phyloP scores from a whole-genome alignment of 306 rosid species.

The Lathyrus sativus region DNA sequence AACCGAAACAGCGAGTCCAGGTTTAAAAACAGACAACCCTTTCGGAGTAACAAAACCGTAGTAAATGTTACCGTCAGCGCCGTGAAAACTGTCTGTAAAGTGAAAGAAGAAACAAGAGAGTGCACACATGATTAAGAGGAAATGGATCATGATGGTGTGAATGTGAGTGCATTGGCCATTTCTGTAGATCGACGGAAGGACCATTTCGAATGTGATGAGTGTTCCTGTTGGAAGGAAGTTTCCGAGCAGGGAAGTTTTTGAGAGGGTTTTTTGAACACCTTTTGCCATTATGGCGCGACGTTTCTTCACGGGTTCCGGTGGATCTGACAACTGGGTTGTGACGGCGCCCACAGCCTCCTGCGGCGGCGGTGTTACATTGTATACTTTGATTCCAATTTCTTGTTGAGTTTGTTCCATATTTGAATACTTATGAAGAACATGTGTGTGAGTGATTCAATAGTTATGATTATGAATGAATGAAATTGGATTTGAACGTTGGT shows the following conservation, averaged over 20 bases:
- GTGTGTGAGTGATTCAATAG: background rate
- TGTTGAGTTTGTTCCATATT: conserved; percentile 37
- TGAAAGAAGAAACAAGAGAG: conserved; percentile 84
- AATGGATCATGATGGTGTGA: conserved; percentile 50
- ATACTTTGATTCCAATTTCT: conserved; percentile 61
- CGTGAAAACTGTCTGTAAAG: conserved; percentile 68
- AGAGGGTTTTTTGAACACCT: conserved; percentile 75
- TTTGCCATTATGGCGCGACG: conserved; percentile 67
- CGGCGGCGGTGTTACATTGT: conserved; percentile 43
- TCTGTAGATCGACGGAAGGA: conserved; percentile 65
- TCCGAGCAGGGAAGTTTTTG: conserved; percentile 64
- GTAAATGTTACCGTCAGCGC: conserved; percentile 58
- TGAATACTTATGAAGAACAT: background rate
- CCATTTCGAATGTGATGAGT: conserved; percentile 77
- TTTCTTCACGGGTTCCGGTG: conserved; percentile 31
- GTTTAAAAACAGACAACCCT: conserved; percentile 69
- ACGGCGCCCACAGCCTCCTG: background rate
- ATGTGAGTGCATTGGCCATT: conserved; percentile 57
- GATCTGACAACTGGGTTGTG: background rate
- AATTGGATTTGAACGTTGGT: background rate
- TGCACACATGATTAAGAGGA: conserved; percentile 50
- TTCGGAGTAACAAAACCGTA: conserved; percentile 62
- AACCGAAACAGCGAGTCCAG: conserved; percentile 47
- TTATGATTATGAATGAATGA: background rate
- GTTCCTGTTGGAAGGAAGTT: conserved; percentile 88